Base-by-base conservation (phyloP, 352 stramenopile species). In the Pseudoperonospora humuli region DNA sequence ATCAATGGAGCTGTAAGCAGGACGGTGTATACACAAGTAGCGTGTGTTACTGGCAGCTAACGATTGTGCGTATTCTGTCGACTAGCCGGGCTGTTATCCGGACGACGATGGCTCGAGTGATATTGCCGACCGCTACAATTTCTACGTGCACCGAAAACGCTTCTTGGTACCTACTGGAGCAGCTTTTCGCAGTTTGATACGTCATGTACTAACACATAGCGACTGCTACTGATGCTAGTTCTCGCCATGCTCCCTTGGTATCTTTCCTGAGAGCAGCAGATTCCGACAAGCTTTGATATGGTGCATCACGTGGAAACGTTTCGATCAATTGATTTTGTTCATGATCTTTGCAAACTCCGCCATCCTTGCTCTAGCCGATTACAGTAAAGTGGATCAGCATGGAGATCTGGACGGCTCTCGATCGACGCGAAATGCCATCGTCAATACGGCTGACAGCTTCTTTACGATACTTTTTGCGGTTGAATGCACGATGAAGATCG, bases 401-500 rank as follows among this genome's bases (percentile, higher is more conserved):
- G n/a, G n/a, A n/a, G n/a, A n/a, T n/a, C n/a, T n/a, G n/a, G n/a
- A n/a, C n/a, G n/a, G n/a, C n/a, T n/a, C 63, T 1, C 20, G 47
- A 13, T 84, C 65, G 8, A 58, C 47, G 19, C 56, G 63, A 33
- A 86, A 88, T 39, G 54, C 60, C 0, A 64, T n/a, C n/a, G n/a
- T n/a, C n/a, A n/a, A n/a, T n/a, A n/a, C n/a, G 33, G 68, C 65
- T 0, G 67, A 88, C 42, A 55, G 31, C 9, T 40, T 84, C 7
- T 84, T 80, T 54, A 80, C 75, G 1, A 51, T 64, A 14, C 50
- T 86, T 2, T 97, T 97, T 43, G 77, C 83, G 8, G 53, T 95
- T 23, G 89, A 97, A 48, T 90, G 75, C 40, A 64, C 76, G 1
- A 67, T 97, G 47, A 97, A 97, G 49, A 86, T 96, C 23, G 62